Conservation (phyloP, 176 grass and related monocot genomes). For the Dactylis glomerata region DNA sequence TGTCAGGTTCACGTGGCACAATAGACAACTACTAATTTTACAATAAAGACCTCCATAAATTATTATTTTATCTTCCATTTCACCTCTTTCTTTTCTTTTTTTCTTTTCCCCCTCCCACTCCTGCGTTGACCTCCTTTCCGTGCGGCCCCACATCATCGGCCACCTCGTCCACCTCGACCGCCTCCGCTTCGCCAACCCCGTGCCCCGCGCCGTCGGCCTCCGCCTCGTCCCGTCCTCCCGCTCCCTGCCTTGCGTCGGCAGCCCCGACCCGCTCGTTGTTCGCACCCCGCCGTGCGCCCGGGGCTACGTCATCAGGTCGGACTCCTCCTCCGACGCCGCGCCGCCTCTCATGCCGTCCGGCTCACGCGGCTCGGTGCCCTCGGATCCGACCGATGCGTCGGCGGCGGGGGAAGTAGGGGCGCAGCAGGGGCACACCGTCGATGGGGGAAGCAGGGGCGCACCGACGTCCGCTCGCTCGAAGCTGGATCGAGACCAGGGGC, state of each 20-base stretch:
- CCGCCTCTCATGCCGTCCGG: constrained; percentile 66
- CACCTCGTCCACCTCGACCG: constrained; percentile 90
- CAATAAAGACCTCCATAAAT: too few species aligned
- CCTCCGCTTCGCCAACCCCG: constrained; percentile 61
- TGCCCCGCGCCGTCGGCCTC: constrained; percentile 73
- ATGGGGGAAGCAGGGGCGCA: too few species aligned
- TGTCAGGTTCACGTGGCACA: too few species aligned
- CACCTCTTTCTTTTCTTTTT: too few species aligned
- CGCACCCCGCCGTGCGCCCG: constrained; percentile 32
- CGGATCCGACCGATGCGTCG: not conserved
- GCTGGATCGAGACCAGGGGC: too few species aligned
- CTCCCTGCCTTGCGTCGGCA: constrained; percentile 40
- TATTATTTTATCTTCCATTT: too few species aligned
- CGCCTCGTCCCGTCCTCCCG: constrained; percentile 56
- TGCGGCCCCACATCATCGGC: constrained; percentile 63
- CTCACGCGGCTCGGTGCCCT: not conserved
- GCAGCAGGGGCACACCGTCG: too few species aligned
- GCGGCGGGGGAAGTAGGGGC: too few species aligned
- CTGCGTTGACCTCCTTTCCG: constrained; percentile 68
- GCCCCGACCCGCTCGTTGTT: constrained; percentile 58
- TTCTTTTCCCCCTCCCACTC: constrained; percentile 42
- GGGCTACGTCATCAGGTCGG: constrained; percentile 73
- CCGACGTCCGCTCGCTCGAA: too few species aligned
- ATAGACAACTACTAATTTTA: too few species aligned
- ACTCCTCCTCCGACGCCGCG: constrained; percentile 37